Evolutionary conservation across 2,329 filamentous ascomycete species (phyloP).

Genomic region (Fusarium chaquense): DNA sequence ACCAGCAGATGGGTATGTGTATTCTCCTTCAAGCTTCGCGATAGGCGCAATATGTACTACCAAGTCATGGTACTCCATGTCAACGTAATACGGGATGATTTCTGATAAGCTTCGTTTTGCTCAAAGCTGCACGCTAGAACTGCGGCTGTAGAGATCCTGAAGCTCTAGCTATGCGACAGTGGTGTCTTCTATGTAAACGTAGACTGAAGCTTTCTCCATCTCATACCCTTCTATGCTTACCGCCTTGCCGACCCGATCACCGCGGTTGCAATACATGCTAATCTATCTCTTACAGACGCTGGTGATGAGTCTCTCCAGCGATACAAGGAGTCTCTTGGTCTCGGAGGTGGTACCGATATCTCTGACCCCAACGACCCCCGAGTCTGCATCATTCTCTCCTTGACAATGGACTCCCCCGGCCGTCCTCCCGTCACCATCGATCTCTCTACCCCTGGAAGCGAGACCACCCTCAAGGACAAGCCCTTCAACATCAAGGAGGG

Average conservation of each 20-base stretch:
- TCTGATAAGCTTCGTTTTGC: constrained; percentile 6
- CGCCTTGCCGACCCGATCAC: constrained; percentile 3
- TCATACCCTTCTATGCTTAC: constrained; percentile 10
- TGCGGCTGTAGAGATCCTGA: not conserved
- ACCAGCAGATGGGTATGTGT: constrained; percentile 87
- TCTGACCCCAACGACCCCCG: constrained; percentile 85
- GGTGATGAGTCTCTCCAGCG: constrained; percentile 94
- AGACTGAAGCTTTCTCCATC: not conserved
- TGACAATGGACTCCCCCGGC: constrained; percentile 87
- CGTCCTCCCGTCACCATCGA: constrained; percentile 90
- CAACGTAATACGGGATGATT: constrained; percentile 27
- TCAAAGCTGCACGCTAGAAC: not conserved
- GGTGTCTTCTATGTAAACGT: not conserved
- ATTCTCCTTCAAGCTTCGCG: constrained; percentile 21
- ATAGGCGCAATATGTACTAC: constrained; percentile 21
- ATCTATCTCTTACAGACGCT: constrained; percentile 61
- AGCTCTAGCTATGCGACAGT: not conserved
- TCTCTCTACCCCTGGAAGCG: constrained; percentile 77
- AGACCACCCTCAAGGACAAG: constrained; percentile 84
- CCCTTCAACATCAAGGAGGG: constrained; percentile 99
- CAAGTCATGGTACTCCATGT: constrained; percentile 13
- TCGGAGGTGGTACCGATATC: constrained; percentile 78
- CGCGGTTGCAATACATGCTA: constrained; percentile 26
- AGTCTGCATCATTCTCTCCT: constrained; percentile 91
- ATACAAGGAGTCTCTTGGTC: constrained; percentile 96